Percentiles rank a stretch among this genome's conserved stretches.
Conservation (phyloP, 768 basidiomycete species). For the Agaricus sinodeliciosus region DNA sequence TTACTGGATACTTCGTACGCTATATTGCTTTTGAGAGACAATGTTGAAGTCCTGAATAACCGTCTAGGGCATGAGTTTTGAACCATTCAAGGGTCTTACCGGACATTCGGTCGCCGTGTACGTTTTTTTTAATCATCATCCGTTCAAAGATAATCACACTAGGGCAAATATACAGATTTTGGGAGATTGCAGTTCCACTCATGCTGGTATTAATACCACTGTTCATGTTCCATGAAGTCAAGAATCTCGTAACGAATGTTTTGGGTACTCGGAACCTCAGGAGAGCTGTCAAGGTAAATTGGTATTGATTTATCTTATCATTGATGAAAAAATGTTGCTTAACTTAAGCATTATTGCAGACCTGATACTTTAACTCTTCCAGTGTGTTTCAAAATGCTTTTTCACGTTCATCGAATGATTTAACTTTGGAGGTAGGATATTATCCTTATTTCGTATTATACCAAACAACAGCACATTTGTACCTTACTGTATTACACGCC, state of each 20-base stretch:
- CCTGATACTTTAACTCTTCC: too few relatives aligned
- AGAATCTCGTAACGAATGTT: constrained; percentile 37
- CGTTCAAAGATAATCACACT: not conserved
- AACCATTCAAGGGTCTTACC: constrained; percentile 41
- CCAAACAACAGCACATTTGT: too few relatives aligned
- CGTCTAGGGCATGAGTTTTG: constrained; percentile 65
- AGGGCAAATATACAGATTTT: constrained; percentile 41
- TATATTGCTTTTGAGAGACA: not conserved
- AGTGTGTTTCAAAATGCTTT: too few relatives aligned
- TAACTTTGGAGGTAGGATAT: too few relatives aligned
- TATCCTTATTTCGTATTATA: too few relatives aligned
- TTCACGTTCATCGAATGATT: too few relatives aligned
- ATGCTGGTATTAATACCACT: constrained; percentile 52
- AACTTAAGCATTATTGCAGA: too few relatives aligned
- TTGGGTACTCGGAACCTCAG: constrained; percentile 32
- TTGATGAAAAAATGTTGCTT: too few relatives aligned
- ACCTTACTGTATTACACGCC: too few relatives aligned
- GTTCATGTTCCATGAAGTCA: constrained; percentile 52
- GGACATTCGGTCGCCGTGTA: constrained; percentile 40
- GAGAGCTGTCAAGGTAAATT: constrained; percentile 32
- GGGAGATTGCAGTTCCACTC: constrained; percentile 58
- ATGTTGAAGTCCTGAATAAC: not conserved
- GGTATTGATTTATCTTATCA: not conserved
- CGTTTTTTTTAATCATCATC: constrained; percentile 15
- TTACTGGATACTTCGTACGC: constrained; percentile 71